These are phyloP conservation scores for Malus orientalis DNA, from an alignment of 306 rosid genomes.

Conservation along the genomic window DNA sequence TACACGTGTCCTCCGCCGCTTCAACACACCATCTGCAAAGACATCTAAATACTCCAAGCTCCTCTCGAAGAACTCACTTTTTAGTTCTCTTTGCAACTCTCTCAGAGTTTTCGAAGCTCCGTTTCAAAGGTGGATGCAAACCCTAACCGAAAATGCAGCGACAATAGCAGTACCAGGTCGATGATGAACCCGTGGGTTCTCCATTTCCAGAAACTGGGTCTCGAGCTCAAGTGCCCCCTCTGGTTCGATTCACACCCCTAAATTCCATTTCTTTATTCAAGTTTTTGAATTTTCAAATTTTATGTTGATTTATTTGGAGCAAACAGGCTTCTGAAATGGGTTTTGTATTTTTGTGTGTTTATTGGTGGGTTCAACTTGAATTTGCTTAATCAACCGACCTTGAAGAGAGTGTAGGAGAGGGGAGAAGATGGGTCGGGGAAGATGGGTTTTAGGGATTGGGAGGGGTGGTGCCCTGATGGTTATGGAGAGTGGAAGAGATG, in stretches of 20 bases:
- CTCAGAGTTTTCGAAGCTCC: too few species aligned
- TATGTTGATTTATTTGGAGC: neutral
- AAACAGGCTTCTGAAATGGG: too few species aligned
- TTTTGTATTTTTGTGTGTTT: too few species aligned
- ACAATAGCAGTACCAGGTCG: neutral
- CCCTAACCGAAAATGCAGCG: conserved; percentile 6
- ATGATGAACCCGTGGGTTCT: conserved; percentile 58
- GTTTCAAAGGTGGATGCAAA: conserved; percentile 27
- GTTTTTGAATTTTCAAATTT: neutral
- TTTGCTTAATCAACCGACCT: too few species aligned
- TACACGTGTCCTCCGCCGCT: conserved; percentile 8
- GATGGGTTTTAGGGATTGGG: too few species aligned
- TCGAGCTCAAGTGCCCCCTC: conserved; percentile 88
- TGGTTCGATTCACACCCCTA: conserved; percentile 32
- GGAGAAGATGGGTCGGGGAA: too few species aligned
- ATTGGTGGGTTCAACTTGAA: too few species aligned
- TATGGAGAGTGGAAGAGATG: too few species aligned
- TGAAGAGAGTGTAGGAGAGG: too few species aligned
- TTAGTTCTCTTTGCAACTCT: neutral
- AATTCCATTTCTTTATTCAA: neutral
- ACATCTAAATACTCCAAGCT: neutral
- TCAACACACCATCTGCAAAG: neutral
- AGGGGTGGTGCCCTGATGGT: too few species aligned
- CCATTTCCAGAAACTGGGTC: conserved; percentile 68
- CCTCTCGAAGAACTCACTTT: neutral